Evolutionary conservation across 345 rosid species (phyloP).

Genomic region (Aethionema arabicum): DNA sequence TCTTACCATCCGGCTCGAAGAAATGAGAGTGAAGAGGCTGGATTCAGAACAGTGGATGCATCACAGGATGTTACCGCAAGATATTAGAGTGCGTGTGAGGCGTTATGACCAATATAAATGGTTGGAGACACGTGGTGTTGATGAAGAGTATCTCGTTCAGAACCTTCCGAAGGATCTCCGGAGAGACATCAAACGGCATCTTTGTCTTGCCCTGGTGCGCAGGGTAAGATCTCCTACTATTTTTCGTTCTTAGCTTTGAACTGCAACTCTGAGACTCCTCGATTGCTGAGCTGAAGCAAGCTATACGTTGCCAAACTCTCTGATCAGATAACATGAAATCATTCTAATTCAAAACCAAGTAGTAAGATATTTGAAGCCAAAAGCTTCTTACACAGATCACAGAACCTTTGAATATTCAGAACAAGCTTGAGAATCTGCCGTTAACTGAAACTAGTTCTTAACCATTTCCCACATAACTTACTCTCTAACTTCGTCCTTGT

Average conservation of each 20-base stretch:
- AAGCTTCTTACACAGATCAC: background rate
- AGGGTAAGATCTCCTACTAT: slow-evolving; percentile 52
- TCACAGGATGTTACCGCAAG: slow-evolving; percentile 85
- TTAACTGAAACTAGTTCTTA: background rate
- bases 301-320: too few species aligned
- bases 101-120: slow-evolving; percentile 95
- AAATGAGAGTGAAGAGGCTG: slow-evolving; percentile 96
- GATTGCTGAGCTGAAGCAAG: too few species aligned
- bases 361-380: too few species aligned
- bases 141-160: slow-evolving; percentile 74
- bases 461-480: background rate
- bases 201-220: slow-evolving; percentile 81
- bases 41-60: slow-evolving; percentile 99
- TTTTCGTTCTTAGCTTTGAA: too few species aligned
- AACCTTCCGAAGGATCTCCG: slow-evolving; percentile 91
- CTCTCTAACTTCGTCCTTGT: too few species aligned
- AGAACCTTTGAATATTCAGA: slow-evolving; percentile 8
- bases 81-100: slow-evolving; percentile 81
- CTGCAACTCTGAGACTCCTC: too few species aligned
- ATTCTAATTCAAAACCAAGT: too few species aligned
- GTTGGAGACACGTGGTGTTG: slow-evolving; percentile 96
- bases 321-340: too few species aligned
- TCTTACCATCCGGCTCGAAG: slow-evolving; percentile 86
- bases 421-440: too few species aligned
- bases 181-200: slow-evolving; percentile 92